Percentiles rank a stretch among this genome's conserved stretches.
phyloP scores from a whole-genome alignment of 1,284 basidiomycete genomes.

The Grifola frondosa region DNA sequence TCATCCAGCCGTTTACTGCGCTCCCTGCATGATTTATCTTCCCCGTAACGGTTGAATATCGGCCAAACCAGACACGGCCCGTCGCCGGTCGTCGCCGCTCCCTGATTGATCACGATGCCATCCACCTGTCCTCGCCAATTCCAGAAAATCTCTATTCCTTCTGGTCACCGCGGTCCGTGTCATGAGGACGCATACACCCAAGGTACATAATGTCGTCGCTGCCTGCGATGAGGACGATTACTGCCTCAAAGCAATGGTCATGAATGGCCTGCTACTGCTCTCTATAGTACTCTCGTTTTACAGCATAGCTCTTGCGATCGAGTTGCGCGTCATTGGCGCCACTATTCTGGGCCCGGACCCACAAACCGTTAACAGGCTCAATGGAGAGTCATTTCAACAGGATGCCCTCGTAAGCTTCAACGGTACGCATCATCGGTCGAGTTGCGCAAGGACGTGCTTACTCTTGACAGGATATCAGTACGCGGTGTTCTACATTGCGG shows the following conservation, averaged over 20 bases:
- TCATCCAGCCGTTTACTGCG: no score
- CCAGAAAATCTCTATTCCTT: no score
- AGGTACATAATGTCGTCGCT: not conserved
- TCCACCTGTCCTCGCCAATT: no score
- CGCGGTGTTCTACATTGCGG: conserved; percentile 37
- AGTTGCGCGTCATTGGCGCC: conserved; percentile 22
- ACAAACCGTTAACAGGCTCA: conserved; percentile 40
- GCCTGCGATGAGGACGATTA: not conserved
- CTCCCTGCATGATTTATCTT: no score
- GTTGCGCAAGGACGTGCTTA: not conserved
- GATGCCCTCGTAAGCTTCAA: conserved; percentile 40
- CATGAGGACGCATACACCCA: no score
- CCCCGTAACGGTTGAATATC: no score
- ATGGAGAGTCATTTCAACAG: conserved; percentile 46
- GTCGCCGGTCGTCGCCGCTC: no score
- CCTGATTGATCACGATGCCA: no score
- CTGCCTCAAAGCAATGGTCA: not conserved
- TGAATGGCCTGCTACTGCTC: not conserved
- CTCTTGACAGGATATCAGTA: conserved; percentile 39
- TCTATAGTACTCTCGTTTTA: not conserved
- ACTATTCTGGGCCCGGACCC: conserved; percentile 38
- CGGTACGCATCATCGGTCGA: conserved; percentile 19
- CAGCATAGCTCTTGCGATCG: conserved; percentile 1
- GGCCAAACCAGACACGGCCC: no score
- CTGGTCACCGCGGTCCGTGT: no score